Evolutionary conservation across 805 yeast species (phyloP).

Genomic region (Pichia rugopelliculosa): DNA sequence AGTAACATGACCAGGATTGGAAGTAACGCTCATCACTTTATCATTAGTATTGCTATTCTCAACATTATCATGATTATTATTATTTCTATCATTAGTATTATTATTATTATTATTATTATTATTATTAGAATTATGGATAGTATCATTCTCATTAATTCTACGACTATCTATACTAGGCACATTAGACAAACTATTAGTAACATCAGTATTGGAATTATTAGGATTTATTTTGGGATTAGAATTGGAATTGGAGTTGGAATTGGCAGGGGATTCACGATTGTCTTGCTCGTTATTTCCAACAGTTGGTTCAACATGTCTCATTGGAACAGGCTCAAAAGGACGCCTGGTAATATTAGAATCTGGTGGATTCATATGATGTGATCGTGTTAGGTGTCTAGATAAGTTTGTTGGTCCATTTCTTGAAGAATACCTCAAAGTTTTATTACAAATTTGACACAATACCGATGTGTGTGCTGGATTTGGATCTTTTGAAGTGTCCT

Average conservation of each 20-base stretch:
- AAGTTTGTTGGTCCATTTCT: constrained; percentile 31
- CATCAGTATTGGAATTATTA: not conserved
- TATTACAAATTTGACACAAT: constrained; percentile 25
- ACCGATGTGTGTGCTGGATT: constrained; percentile 17
- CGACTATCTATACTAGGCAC: not conserved
- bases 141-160: not conserved
- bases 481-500: constrained; percentile 17
- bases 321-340: constrained; percentile 17
- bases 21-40: not conserved
- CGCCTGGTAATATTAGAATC: constrained; percentile 22
- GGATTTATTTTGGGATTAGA: not conserved
- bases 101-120: not conserved
- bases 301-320: not conserved
- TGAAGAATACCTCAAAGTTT: constrained; percentile 25
- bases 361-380: constrained; percentile 24
- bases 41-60: not conserved
- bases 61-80: not conserved
- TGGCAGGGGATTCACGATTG: not conserved
- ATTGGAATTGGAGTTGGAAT: not conserved
- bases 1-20: too few relatives aligned
- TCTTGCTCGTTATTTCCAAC: not conserved
- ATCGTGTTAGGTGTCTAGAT: constrained; percentile 26
- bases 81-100: not conserved
- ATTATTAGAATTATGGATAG: not conserved
- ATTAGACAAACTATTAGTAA: not conserved